Evolutionary conservation across 2,329 filamentous ascomycete genomes (phyloP).

Genomic region (Mycocentrospora acerina): DNA sequence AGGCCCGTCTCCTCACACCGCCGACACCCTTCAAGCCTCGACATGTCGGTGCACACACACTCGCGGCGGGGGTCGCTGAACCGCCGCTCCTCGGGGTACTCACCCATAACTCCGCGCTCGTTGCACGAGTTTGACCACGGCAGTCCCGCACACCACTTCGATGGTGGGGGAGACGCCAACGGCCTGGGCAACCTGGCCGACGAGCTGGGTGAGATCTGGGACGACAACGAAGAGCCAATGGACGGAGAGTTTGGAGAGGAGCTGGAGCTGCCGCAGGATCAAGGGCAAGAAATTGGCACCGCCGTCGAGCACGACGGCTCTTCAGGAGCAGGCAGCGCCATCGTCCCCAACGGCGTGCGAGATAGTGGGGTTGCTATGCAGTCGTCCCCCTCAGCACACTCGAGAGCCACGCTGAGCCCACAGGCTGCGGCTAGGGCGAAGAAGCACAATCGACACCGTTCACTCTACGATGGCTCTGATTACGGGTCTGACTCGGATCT

Average conservation of each 20-base stretch:
- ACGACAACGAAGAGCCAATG: slow-evolving; percentile 62
- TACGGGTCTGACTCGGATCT: slow-evolving; percentile 73
- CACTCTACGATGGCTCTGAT: slow-evolving; percentile 70
- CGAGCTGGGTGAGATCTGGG: slow-evolving; percentile 74
- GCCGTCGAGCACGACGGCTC: slow-evolving; percentile 40
- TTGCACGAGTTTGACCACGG: slow-evolving; percentile 44
- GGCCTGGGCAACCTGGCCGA: slow-evolving; percentile 78
- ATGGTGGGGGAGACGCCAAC: slow-evolving; percentile 47
- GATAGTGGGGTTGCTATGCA: slow-evolving; percentile 51
- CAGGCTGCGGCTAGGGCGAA: slow-evolving; percentile 32
- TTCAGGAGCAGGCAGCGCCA: slow-evolving; percentile 16
- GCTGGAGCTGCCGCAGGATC: slow-evolving; percentile 26
- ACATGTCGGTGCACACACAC: slow-evolving; percentile 43
- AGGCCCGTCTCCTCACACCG: slow-evolving; percentile 41
- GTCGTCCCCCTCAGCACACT: slow-evolving; percentile 39
- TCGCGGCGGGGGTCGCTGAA: slow-evolving; percentile 40
- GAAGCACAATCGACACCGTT: slow-evolving; percentile 47
- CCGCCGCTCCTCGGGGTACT: slow-evolving; percentile 49
- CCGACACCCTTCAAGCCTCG: slow-evolving; percentile 44
- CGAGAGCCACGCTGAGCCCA: slow-evolving; percentile 41
- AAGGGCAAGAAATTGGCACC: slow-evolving; percentile 28
- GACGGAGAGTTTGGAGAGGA: slow-evolving; percentile 45
- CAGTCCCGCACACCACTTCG: slow-evolving; percentile 41
- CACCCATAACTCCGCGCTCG: slow-evolving; percentile 46
- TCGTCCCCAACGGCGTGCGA: slow-evolving; percentile 38